Percentiles rank a stretch among this genome's conserved stretches.
phyloP scores from a whole-genome alignment of 768 basidiomycete genomes.

The Mycena metata region DNA sequence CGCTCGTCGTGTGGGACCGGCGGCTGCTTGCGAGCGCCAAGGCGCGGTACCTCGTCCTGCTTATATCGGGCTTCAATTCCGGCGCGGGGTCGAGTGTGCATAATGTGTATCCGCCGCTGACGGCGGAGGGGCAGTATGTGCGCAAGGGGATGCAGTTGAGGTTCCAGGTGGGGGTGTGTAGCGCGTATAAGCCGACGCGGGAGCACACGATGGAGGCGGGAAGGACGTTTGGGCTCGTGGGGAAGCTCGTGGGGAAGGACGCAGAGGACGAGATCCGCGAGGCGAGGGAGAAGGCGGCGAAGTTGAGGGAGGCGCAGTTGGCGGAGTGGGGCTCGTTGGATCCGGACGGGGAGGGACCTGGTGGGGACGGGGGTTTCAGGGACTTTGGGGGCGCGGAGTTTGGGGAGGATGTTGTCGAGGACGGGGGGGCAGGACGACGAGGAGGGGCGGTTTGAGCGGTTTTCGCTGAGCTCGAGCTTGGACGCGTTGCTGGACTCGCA shows the following conservation, averaged over 20 bases:
- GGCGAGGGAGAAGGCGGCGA: slow-evolving; percentile 46
- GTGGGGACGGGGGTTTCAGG: no score
- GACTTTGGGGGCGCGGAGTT: slow-evolving; percentile 15
- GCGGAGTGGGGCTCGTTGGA: slow-evolving; percentile 44
- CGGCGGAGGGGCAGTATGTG: slow-evolving; percentile 56
- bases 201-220: slow-evolving; percentile 63
- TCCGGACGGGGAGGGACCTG: slow-evolving; percentile 12
- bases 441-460: slow-evolving; percentile 64
- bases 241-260: slow-evolving; percentile 58
- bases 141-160: slow-evolving; percentile 52
- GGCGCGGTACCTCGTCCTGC: slow-evolving; percentile 71
- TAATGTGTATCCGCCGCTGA: slow-evolving; percentile 64
- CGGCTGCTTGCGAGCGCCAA: slow-evolving; percentile 63
- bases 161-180: slow-evolving; percentile 75
- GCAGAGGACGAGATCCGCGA: slow-evolving; percentile 55
- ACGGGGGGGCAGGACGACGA: slow-evolving; percentile 44
- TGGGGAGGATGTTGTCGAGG: slow-evolving; percentile 14
- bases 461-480: slow-evolving; percentile 74
- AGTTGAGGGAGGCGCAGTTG: slow-evolving; percentile 47
- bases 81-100: not conserved
- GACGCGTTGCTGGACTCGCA: slow-evolving; percentile 72
- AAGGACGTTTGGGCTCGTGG: slow-evolving; percentile 63
- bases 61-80: slow-evolving; percentile 68
- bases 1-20: slow-evolving; percentile 82
- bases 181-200: slow-evolving; percentile 68